Conservation (phyloP, 495 filamentous ascomycete genomes). For the Hyphodiscus hymeniophilus region DNA sequence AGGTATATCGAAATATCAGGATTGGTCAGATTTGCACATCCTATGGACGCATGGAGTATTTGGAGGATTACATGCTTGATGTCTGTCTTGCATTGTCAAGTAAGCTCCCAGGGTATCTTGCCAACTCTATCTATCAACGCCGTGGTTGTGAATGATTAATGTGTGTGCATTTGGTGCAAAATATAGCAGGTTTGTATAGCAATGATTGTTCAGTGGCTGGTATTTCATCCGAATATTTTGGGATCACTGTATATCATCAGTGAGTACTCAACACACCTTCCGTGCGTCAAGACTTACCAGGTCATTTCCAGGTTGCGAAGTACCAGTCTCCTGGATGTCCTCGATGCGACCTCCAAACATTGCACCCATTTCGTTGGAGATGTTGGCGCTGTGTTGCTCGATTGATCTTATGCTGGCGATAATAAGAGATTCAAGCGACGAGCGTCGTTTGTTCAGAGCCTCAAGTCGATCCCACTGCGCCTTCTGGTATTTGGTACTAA, state of each 20-base stretch:
- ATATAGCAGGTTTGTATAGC: constrained; percentile 14
- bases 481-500: constrained; percentile 14
- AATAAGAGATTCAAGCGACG: constrained; percentile 16
- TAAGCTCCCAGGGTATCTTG: constrained; percentile 3
- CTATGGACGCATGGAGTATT: neutral
- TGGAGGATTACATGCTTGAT: neutral
- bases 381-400: constrained; percentile 15
- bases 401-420: constrained; percentile 15
- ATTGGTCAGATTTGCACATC: neutral
- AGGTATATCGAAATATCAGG: neutral
- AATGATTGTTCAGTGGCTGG: neutral
- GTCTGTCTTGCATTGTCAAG: neutral
- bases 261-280: neutral
- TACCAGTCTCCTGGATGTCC: constrained; percentile 7
- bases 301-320: neutral
- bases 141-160: neutral
- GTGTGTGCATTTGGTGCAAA: neutral
- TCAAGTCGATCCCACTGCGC: constrained; percentile 11
- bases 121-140: neutral
- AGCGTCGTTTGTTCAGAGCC: constrained; percentile 17
- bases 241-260: neutral
- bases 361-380: constrained; percentile 14
- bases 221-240: neutral
- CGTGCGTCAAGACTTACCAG: neutral
- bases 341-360: constrained; percentile 18